Percentiles rank a stretch among this genome's conserved stretches.
Conservation (phyloP, 768 basidiomycete genomes). For the Pulveroboletus sp. region DNA sequence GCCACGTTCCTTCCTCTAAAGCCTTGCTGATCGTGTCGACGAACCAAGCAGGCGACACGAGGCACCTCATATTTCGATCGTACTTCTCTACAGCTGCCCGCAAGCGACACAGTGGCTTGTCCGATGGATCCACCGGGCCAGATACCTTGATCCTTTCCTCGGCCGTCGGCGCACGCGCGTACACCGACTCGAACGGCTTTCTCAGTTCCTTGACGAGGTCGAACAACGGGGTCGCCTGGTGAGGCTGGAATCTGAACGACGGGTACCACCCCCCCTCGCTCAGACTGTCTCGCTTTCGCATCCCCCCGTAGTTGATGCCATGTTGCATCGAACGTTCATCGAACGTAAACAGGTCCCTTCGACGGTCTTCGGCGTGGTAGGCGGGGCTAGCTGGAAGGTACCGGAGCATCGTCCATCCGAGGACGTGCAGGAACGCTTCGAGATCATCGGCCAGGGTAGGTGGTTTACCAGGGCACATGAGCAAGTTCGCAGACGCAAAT, state of each 20-base stretch:
- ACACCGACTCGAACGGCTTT: not conserved
- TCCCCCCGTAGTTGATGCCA: too few species aligned
- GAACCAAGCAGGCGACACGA: not conserved
- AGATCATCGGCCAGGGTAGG: conserved; percentile 31
- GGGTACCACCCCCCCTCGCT: too few species aligned
- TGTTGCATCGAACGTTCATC: not conserved
- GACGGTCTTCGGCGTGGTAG: not conserved
- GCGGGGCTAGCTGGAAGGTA: not conserved
- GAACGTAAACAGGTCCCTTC: not conserved
- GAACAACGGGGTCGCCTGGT: not conserved
- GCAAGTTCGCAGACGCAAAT: conserved; percentile 13
- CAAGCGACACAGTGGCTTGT: not conserved
- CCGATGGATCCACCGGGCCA: not conserved
- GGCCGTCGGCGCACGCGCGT: not conserved
- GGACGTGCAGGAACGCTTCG: conserved; percentile 29
- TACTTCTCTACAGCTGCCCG: not conserved
- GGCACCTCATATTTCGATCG: not conserved
- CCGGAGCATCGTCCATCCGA: not conserved
- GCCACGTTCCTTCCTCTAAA: not conserved
- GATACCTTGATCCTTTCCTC: not conserved
- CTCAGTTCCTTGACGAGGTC: not conserved
- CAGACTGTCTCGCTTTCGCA: too few species aligned
- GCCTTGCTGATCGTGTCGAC: not conserved
- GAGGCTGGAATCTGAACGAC: not conserved
- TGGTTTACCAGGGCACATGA: conserved; percentile 10